A percentile compares a stretch with the other conserved stretches of the same genome.
Evolutionary conservation across 768 basidiomycete genomes (phyloP).

Genomic region (Amanita rubescens): DNA sequence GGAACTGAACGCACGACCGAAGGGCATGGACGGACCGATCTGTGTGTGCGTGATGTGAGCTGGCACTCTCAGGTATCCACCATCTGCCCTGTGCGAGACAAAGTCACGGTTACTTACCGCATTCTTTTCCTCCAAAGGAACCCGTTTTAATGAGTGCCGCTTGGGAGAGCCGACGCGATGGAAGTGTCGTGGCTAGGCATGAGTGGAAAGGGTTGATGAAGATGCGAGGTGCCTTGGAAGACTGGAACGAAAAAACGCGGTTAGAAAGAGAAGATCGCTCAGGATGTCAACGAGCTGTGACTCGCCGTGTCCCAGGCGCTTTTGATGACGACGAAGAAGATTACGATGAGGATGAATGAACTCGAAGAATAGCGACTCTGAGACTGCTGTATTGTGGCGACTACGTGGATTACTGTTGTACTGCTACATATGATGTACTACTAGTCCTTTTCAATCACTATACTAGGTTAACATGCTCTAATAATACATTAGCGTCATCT

Average conservation of each 20-base stretch:
- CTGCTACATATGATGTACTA: not conserved
- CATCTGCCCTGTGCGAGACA: not conserved
- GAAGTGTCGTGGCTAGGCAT: slow-evolving; percentile 82
- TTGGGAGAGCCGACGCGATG: slow-evolving; percentile 63
- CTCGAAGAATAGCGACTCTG: not conserved
- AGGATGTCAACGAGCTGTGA: not conserved
- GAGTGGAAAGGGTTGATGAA: slow-evolving; percentile 94
- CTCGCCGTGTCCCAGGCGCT: slow-evolving; percentile 1
- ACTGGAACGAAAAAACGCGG: slow-evolving; percentile 37
- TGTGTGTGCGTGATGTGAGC: slow-evolving; percentile 87
- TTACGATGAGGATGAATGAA: not conserved
- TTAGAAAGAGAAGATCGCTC: not conserved
- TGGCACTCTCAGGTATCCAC: slow-evolving; percentile 77
- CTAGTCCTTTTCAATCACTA: not conserved
- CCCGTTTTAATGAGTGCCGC: slow-evolving; percentile 89
- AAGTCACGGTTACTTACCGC: not conserved
- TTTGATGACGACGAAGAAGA: slow-evolving; percentile 2
- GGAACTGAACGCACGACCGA: slow-evolving; percentile 38
- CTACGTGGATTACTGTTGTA: not conserved
- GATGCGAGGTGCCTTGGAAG: slow-evolving; percentile 57
- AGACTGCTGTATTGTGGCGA: not conserved
- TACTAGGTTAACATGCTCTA: not conserved
- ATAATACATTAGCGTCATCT: not conserved
- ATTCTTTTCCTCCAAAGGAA: slow-evolving; percentile 39
- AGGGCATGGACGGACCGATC: slow-evolving; percentile 21